Evolutionary conservation across 805 yeast genomes (phyloP).

Genomic region (Spathaspora gorwiae): DNA sequence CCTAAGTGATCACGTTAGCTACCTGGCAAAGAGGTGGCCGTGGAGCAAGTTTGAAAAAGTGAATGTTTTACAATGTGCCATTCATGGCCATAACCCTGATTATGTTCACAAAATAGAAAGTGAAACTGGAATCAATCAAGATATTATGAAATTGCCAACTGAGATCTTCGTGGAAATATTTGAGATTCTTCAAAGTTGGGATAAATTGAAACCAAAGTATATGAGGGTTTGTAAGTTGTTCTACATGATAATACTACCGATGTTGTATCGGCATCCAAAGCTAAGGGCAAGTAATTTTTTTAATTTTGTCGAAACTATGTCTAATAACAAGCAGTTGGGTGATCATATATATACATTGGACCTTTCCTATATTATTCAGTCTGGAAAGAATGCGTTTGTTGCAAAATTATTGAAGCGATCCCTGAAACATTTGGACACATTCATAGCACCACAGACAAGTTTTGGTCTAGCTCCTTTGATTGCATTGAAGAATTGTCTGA

Average conservation of each 20-base stretch:
- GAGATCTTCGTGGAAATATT: constrained; percentile 31
- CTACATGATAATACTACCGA: constrained; percentile 56
- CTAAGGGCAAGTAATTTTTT: constrained; percentile 66
- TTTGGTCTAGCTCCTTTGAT: constrained; percentile 88
- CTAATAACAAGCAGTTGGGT: constrained; percentile 49
- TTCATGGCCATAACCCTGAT: constrained; percentile 21
- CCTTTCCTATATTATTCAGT: constrained; percentile 74
- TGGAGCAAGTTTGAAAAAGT: constrained; percentile 46
- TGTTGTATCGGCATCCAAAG: constrained; percentile 60
- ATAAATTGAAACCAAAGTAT: constrained; percentile 41
- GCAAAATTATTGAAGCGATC: constrained; percentile 80
- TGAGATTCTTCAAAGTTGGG: constrained; percentile 23
- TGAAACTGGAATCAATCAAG: constrained; percentile 8
- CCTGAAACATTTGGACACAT: constrained; percentile 55
- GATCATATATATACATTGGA: constrained; percentile 62
- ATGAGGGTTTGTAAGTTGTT: constrained; percentile 60
- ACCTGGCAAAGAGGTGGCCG: constrained; percentile 41
- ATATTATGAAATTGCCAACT: constrained; percentile 33
- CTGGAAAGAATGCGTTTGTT: constrained; percentile 87
- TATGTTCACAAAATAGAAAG: constrained; percentile 12
- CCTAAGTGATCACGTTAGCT: constrained; percentile 17
- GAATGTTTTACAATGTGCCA: constrained; percentile 39
- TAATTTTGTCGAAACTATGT: constrained; percentile 65
- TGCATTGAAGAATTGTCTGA: constrained; percentile 65
- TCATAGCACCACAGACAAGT: constrained; percentile 91